These are phyloP conservation scores for Aureobasidium sp. DNA, from an alignment of 2,329 filamentous ascomycete genomes.

Conservation along the genomic window DNA sequence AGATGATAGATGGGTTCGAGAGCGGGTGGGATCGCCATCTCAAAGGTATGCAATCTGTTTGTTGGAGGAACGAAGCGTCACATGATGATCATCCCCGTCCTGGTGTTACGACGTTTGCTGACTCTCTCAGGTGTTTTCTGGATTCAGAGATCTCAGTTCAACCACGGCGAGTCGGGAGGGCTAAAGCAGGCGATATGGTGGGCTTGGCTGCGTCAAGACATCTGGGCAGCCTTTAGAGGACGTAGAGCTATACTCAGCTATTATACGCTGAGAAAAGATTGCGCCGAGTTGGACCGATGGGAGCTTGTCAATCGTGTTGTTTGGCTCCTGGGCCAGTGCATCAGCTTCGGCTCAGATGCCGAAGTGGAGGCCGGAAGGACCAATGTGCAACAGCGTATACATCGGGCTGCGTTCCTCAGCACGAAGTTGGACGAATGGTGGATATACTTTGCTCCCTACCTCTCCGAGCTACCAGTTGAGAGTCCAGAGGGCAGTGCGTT, in stretches of 20 bases:
- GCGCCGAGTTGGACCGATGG: slow-evolving; percentile 57
- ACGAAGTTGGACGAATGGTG: slow-evolving; percentile 55
- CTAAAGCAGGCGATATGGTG: slow-evolving; percentile 66
- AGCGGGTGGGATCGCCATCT: slow-evolving; percentile 68
- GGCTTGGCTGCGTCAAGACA: slow-evolving; percentile 68
- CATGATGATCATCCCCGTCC: too few species aligned
- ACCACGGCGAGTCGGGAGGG: slow-evolving; percentile 62
- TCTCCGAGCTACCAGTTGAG: too few species aligned
- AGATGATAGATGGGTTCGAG: slow-evolving; percentile 68
- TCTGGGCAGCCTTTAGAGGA: slow-evolving; percentile 68
- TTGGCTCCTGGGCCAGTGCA: slow-evolving; percentile 59
- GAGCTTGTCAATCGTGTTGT: too few species aligned
- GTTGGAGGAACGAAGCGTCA: too few species aligned
- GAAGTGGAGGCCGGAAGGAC: slow-evolving; percentile 46
- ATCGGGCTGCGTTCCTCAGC: too few species aligned
- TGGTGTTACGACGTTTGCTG: too few species aligned
- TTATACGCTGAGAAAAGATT: slow-evolving; percentile 58
- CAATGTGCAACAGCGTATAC: too few species aligned
- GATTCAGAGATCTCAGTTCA: slow-evolving; percentile 65
- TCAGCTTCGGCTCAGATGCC: slow-evolving; percentile 61
- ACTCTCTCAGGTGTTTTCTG: too few species aligned
- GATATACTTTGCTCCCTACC: too few species aligned
- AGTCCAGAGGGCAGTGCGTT: too few species aligned
- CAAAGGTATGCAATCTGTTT: too few species aligned
- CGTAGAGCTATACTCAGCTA: slow-evolving; percentile 48